Evolutionary conservation across 352 stramenopile species (phyloP), one percentile per base, ranked within the genome.

Genomic region (Phytophthora multivora): DNA sequence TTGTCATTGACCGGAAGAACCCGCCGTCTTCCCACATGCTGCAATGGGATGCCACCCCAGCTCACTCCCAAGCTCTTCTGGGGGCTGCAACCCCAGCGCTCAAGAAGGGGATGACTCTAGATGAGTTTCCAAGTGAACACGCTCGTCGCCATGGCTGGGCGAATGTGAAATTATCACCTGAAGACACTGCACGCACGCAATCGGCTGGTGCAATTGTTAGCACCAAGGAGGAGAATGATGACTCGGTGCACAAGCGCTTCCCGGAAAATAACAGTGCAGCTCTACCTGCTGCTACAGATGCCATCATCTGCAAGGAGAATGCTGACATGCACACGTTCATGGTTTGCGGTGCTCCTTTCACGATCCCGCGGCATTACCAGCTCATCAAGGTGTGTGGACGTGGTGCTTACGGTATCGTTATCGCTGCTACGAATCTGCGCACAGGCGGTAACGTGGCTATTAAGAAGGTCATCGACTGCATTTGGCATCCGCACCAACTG

Each of bases 401-500:
- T 41, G 89, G 89, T 5, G 88, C 87, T 26, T 97, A 97, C 59
- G 89, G 89, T 30, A 95, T 97, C 51, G 89, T 97, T 35, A 96
- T 97, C 55, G 88, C 89, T 10, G 89, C 88, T 6, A 95, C 86
- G 8, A 88, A 97, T 60, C 79, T 79, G 26, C 69, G 75, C 19
- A 91, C 82, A 1, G 85, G 87, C n/a, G 86, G 81, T 1, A 97
- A 94, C 43, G 86, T 95, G 9, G 89, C 86, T 31, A 96, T 97
- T 53, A 97, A 97, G 74, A 97, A 97, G 56, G 88, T 97, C 7
- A 96, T 96, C 39, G 87, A 96, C 65, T 96, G 87, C 49, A 91
- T 96, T 43, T 96, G 87, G 87, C 87, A 96, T 56, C 87, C 86
- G 16, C 87, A 96, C 59, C 85, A 96, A 51, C 81, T 96, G 49